These are phyloP conservation scores for Corrigiola litoralis DNA, from an alignment of 179 eudicot genomes.

Conservation along the genomic window DNA sequence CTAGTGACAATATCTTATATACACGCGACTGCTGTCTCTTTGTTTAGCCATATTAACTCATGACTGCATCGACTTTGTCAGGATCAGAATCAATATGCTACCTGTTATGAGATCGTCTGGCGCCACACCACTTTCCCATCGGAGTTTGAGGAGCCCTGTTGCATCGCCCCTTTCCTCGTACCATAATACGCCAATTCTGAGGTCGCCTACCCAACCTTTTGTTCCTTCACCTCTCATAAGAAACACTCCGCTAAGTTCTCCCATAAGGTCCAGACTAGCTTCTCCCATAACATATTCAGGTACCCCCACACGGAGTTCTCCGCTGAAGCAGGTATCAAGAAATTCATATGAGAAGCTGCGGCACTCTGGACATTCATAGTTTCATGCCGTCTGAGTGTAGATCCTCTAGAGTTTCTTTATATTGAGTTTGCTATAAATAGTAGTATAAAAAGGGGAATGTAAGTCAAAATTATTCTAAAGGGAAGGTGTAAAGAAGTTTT, in stretches of 20 bases:
- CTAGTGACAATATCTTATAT: background rate
- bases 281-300: slow-evolving; percentile 34
- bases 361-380: slow-evolving; percentile 21
- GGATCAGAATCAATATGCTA: slow-evolving; percentile 58
- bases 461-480: background rate
- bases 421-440: too few relatives aligned
- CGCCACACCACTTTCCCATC: slow-evolving; percentile 28
- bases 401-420: background rate
- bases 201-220: slow-evolving; percentile 49
- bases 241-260: slow-evolving; percentile 45
- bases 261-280: slow-evolving; percentile 35
- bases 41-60: background rate
- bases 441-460: background rate
- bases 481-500: too few relatives aligned
- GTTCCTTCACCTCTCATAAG: slow-evolving; percentile 48
- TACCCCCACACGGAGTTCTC: slow-evolving; percentile 27
- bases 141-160: slow-evolving; percentile 29
- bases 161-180: slow-evolving; percentile 41
- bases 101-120: slow-evolving; percentile 33
- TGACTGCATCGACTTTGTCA: slow-evolving; percentile 14
- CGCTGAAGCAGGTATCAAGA: slow-evolving; percentile 32
- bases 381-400: background rate
- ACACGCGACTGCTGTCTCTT: background rate
- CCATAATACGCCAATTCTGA: slow-evolving; percentile 40
- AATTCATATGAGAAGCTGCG: slow-evolving; percentile 49